A percentile compares a stretch with the other conserved stretches of the same genome.
Evolutionary conservation across 2,329 filamentous ascomycete genomes (phyloP).

Genomic region (Clonostachys solani): DNA sequence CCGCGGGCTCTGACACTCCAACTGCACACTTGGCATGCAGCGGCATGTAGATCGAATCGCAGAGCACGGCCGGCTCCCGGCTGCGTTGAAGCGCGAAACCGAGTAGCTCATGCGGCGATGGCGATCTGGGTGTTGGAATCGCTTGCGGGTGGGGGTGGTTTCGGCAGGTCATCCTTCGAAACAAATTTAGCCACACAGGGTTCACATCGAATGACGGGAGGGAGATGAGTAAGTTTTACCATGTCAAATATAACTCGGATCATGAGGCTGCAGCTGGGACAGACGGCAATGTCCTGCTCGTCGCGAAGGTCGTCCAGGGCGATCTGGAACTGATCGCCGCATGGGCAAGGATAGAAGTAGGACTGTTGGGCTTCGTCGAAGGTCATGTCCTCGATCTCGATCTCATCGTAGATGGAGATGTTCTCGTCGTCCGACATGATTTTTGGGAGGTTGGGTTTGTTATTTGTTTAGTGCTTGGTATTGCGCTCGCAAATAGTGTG

Average conservation of each 20-base stretch:
- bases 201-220: background rate
- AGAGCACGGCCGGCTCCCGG: background rate
- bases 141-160: conserved; percentile 25
- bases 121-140: conserved; percentile 27
- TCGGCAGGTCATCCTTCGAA: conserved; percentile 37
- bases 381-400: conserved; percentile 98
- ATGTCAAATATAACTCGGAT: conserved; percentile 90
- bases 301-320: conserved; percentile 79
- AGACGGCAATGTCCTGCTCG: conserved; percentile 91
- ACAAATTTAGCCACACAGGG: background rate
- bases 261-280: conserved; percentile 95
- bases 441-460: too few species aligned
- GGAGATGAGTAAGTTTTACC: conserved; percentile 42
- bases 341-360: conserved; percentile 95
- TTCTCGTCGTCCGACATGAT: conserved; percentile 60
- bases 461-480: too few species aligned
- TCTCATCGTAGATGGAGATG: conserved; percentile 87
- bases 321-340: conserved; percentile 95
- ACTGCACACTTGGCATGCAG: background rate
- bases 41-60: background rate
- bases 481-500: too few species aligned
- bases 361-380: conserved; percentile 78
- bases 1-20: background rate
- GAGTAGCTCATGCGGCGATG: conserved; percentile 22
- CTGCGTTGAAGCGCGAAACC: conserved; percentile 10